Conservation (phyloP, 2,329 filamentous ascomycete species). For the Penicillium fuscoglaucum region DNA sequence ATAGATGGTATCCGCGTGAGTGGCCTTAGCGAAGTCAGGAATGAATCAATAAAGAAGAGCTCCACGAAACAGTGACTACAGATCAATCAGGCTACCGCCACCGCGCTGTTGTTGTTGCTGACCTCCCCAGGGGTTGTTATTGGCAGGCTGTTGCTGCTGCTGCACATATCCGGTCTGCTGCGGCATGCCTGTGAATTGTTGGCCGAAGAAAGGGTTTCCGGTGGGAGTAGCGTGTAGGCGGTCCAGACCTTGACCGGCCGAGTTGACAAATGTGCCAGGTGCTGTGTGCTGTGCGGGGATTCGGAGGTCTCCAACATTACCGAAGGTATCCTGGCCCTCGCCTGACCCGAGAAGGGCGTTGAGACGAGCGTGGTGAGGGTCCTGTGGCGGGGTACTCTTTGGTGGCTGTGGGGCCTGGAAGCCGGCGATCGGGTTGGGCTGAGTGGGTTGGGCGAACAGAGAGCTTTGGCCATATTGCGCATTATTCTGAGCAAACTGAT, state of each 20-base stretch:
- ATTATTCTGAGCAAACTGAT: slow-evolving; percentile 9
- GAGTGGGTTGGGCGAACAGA: slow-evolving; percentile 38
- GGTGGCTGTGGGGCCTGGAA: slow-evolving; percentile 36
- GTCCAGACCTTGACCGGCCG: slow-evolving; percentile 76
- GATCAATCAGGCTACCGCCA: slow-evolving; percentile 62
- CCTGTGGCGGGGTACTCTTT: slow-evolving; percentile 40
- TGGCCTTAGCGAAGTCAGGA: slow-evolving; percentile 4
- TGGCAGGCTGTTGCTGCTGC: slow-evolving; percentile 50
- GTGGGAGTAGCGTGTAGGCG: slow-evolving; percentile 67
- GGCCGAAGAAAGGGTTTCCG: slow-evolving; percentile 80
- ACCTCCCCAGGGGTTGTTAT: slow-evolving; percentile 57
- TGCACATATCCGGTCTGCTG: slow-evolving; percentile 49
- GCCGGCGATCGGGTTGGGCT: slow-evolving; percentile 40
- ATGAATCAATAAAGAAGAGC: slow-evolving; percentile 3
- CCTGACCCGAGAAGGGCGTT: slow-evolving; percentile 83
- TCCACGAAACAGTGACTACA: slow-evolving; percentile 41
- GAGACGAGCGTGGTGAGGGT: slow-evolving; percentile 69
- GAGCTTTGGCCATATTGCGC: slow-evolving; percentile 41
- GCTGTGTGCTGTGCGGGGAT: slow-evolving; percentile 96
- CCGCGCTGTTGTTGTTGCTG: slow-evolving; percentile 50
- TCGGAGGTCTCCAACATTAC: slow-evolving; percentile 92
- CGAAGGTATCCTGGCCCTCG: slow-evolving; percentile 95
- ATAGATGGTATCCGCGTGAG: slow-evolving; percentile 13
- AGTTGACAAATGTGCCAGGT: slow-evolving; percentile 95
- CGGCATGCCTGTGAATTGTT: slow-evolving; percentile 73